phyloP scores from a whole-genome alignment of 176 grass and related monocot species.

The Oryza glumipatula region DNA sequence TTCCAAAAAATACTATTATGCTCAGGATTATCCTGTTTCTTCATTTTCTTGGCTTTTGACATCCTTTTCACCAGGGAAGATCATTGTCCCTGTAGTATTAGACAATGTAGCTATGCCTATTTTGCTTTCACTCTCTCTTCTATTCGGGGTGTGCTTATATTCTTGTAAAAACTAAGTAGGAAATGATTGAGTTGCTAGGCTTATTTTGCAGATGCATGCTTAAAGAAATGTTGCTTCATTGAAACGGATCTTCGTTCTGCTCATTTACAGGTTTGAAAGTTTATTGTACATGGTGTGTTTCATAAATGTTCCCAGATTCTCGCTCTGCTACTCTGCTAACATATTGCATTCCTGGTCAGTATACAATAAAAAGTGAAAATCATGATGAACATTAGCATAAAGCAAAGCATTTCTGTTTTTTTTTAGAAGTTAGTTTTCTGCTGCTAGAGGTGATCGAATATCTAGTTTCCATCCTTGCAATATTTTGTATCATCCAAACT shows the following conservation, averaged over 20 bases:
- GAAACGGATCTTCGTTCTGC: slow-evolving; percentile 82
- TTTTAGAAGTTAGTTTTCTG: slow-evolving; percentile 17
- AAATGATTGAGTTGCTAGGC: slow-evolving; percentile 26
- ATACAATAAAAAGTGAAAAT: neutral
- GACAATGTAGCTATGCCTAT: neutral
- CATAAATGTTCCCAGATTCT: neutral
- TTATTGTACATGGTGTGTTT: neutral
- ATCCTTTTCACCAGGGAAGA: neutral
- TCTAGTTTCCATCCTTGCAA: slow-evolving; percentile 21
- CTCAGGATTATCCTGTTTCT: neutral
- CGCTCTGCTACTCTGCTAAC: slow-evolving; percentile 2
- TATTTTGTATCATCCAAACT: slow-evolving; percentile 14
- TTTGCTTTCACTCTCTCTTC: neutral
- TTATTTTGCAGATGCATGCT: slow-evolving; percentile 75
- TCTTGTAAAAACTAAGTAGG: neutral
- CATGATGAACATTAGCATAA: slow-evolving; percentile 7
- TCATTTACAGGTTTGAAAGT: slow-evolving; percentile 79
- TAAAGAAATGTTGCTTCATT: slow-evolving; percentile 61
- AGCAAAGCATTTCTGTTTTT: neutral
- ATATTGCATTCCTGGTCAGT: slow-evolving; percentile 25
- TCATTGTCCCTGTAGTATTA: neutral
- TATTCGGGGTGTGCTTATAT: neutral
- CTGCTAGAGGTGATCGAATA: neutral
- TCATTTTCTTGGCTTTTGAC: slow-evolving; percentile 19
- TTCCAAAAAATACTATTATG: neutral